These are phyloP conservation scores for Tolypocladium sp. DNA, from an alignment of 2,329 filamentous ascomycete genomes.

Conservation along the genomic window DNA sequence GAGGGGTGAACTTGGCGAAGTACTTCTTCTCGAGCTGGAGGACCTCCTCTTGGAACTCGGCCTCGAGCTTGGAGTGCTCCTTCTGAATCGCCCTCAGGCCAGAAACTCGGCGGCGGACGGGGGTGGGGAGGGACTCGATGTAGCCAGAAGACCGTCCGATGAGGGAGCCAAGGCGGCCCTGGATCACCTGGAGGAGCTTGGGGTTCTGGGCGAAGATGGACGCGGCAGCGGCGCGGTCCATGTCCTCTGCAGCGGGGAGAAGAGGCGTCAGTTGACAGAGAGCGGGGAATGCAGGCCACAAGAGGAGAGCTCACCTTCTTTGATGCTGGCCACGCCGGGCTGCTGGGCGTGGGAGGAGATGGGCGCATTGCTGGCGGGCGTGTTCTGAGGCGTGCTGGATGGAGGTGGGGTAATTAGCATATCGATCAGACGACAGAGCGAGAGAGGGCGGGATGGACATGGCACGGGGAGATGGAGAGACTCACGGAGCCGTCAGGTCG, in stretches of 20 bases:
- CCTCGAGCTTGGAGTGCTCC: conserved; percentile 96
- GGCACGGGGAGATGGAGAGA: conserved; percentile 10
- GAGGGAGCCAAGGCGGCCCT: conserved; percentile 87
- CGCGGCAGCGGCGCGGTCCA: conserved; percentile 78
- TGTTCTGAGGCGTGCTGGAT: conserved; percentile 96
- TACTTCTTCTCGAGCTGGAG: conserved; percentile 99
- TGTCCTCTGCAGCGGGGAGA: conserved; percentile 57
- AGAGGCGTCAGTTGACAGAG: conserved; percentile 8
- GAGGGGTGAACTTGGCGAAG: conserved; percentile 95
- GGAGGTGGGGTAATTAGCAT: conserved; percentile 31
- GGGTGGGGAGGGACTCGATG: conserved; percentile 85
- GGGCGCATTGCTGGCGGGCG: conserved; percentile 86
- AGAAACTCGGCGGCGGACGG: conserved; percentile 85
- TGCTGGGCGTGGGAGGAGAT: conserved; percentile 97
- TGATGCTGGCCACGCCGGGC: conserved; percentile 88
- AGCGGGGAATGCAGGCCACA: not conserved
- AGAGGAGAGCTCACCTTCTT: conserved; percentile 65
- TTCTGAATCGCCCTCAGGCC: conserved; percentile 98
- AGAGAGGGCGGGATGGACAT: too few species aligned
- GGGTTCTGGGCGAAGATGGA: conserved; percentile 95
- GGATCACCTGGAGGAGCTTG: conserved; percentile 91
- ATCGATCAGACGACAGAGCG: conserved; percentile 5
- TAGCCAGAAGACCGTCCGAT: conserved; percentile 95
- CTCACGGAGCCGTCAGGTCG: conserved; percentile 51
- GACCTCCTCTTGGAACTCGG: conserved; percentile 97